Evolutionary conservation across 805 yeast species (phyloP).

Genomic region (Candida coleopterorum): DNA sequence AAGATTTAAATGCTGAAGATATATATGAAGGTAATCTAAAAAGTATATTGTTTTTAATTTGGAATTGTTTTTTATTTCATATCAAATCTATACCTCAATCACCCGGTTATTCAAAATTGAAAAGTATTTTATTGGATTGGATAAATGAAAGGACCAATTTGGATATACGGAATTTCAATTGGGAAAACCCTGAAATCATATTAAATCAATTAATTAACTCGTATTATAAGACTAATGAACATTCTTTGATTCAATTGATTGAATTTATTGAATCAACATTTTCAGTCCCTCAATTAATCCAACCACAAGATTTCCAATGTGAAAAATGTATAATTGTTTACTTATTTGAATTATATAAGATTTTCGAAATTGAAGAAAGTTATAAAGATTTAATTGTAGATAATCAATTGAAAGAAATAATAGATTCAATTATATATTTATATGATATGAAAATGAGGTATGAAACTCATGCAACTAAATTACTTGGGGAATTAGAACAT

Average conservation of each 20-base stretch:
- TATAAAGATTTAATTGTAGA: not conserved
- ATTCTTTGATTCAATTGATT: slow-evolving; percentile 31
- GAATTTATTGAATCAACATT: slow-evolving; percentile 33
- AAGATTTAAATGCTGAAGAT: slow-evolving; percentile 46
- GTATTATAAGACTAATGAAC: not conserved
- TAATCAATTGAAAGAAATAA: not conserved
- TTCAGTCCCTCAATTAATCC: slow-evolving; percentile 46
- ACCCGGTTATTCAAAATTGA: slow-evolving; percentile 27
- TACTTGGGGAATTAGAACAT: slow-evolving; percentile 4
- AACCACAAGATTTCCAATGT: slow-evolving; percentile 54
- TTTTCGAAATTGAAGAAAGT: slow-evolving; percentile 18
- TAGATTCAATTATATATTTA: not conserved
- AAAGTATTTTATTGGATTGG: slow-evolving; percentile 43
- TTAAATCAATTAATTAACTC: not conserved
- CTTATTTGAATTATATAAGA: slow-evolving; percentile 54
- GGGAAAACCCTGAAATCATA: slow-evolving; percentile 29
- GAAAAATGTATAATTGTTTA: slow-evolving; percentile 58
- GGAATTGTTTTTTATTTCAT: slow-evolving; percentile 44
- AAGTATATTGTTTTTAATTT: slow-evolving; percentile 43
- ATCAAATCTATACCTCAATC: slow-evolving; percentile 23
- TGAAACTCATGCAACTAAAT: not conserved
- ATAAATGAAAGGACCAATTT: slow-evolving; percentile 31
- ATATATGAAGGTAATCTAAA: slow-evolving; percentile 46
- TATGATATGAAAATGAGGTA: slow-evolving; percentile 3
- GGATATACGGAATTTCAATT: slow-evolving; percentile 47